Evolutionary conservation across 441 rosid species (phyloP).

Genomic region (Metrosideros polymorpha): DNA sequence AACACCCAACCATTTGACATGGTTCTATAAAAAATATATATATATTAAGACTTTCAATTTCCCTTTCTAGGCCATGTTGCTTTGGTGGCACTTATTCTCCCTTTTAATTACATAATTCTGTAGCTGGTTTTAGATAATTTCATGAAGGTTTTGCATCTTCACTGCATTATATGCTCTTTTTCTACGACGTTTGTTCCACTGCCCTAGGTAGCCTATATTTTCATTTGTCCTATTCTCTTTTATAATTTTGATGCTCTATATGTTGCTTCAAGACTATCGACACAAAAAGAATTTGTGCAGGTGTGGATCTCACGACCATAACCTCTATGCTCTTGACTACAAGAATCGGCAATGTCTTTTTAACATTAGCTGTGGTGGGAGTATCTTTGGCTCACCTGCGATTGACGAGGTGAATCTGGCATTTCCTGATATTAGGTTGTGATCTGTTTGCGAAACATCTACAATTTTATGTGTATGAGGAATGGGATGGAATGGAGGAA

Average conservation of each 20-base stretch:
- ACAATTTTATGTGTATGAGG: not conserved
- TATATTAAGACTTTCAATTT: not conserved
- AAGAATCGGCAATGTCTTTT: slow-evolving; percentile 51
- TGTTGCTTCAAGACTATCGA: not conserved
- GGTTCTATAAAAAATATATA: not conserved
- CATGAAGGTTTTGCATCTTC: not conserved
- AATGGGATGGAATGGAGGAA: not conserved
- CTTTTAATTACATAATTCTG: not conserved
- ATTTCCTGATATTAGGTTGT: not conserved
- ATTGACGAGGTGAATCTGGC: slow-evolving; percentile 64
- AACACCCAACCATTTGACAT: not conserved
- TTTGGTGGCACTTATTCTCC: not conserved
- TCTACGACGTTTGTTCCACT: not conserved
- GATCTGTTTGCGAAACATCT: not conserved
- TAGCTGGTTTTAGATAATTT: no score
- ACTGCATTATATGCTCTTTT: not conserved
- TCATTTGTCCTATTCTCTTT: not conserved
- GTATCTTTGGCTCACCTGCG: slow-evolving; percentile 85
- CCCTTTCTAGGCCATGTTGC: not conserved
- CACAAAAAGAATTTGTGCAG: slow-evolving; percentile 27
- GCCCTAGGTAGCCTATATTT: not conserved
- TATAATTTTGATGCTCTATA: not conserved
- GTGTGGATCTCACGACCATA: slow-evolving; percentile 95
- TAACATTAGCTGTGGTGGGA: slow-evolving; percentile 75
- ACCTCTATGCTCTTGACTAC: slow-evolving; percentile 85